Conservation (phyloP, 257 asterid genomes). For the Lithospermum erythrorhizon region DNA sequence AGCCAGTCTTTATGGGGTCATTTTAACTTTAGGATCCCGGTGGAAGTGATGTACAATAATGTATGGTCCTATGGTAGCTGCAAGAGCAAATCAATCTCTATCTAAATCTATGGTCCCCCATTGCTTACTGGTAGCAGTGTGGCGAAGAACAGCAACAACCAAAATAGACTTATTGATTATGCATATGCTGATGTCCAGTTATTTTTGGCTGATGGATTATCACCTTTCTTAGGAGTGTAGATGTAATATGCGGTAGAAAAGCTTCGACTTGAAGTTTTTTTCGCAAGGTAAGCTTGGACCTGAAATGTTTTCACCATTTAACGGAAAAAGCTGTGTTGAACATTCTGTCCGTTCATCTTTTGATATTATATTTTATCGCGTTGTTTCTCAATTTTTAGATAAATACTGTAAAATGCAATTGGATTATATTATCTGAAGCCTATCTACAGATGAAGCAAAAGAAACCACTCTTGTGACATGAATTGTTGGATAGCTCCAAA, state of each 20-base stretch:
- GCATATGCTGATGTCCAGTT: neutral
- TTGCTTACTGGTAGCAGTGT: neutral
- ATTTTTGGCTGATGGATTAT: neutral
- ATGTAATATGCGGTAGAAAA: neutral
- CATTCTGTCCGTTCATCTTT: too few relatives aligned
- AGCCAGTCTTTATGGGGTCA: neutral
- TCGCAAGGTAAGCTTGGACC: too few relatives aligned
- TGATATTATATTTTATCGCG: neutral
- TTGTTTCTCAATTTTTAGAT: neutral
- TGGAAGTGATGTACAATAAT: neutral
- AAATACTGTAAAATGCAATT: too few relatives aligned
- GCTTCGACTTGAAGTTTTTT: neutral
- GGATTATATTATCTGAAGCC: too few relatives aligned
- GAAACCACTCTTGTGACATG: too few relatives aligned
- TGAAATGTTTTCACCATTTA: too few relatives aligned
- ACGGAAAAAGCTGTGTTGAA: neutral
- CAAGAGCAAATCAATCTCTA: neutral
- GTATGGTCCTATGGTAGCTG: neutral
- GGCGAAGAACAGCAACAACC: neutral
- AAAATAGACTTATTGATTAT: neutral
- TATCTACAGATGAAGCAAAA: too few relatives aligned
- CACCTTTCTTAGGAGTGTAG: neutral
- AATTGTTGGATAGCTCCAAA: too few relatives aligned
- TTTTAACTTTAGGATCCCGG: neutral
- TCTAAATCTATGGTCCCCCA: neutral